These are phyloP conservation scores for Fremontodendron californicum DNA, from an alignment of 345 rosid species.

Conservation along the genomic window DNA sequence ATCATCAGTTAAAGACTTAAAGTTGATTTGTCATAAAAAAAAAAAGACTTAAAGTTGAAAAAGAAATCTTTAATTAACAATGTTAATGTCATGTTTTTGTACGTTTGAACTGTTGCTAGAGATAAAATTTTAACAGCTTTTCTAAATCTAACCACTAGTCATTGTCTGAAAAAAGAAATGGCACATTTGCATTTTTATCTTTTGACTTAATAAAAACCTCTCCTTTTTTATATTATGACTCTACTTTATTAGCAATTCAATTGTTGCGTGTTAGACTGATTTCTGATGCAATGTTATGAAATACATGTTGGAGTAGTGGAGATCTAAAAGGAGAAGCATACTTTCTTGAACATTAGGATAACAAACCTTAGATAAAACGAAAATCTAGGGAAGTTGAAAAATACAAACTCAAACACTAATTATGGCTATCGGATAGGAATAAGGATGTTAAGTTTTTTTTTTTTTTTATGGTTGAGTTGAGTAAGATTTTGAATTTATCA, in stretches of 20 bases:
- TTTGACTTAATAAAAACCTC: neutral
- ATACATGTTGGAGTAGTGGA: neutral
- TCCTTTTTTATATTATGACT: neutral
- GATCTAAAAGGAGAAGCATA: neutral
- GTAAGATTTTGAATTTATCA: no score
- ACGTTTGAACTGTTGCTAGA: neutral
- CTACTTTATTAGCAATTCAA: neutral
- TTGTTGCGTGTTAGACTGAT: constrained; percentile 3
- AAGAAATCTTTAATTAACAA: neutral
- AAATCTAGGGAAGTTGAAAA: neutral
- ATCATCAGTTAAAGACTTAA: no score
- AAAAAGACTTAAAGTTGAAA: no score
- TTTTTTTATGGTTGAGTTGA: no score
- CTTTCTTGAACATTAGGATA: neutral
- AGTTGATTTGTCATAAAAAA: neutral
- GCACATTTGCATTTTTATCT: neutral
- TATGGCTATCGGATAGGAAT: no score
- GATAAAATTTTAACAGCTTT: neutral
- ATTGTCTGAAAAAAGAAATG: neutral
- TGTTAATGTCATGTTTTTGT: neutral
- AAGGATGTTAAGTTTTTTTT: no score
- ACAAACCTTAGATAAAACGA: neutral
- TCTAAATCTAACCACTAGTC: neutral
- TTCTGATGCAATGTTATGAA: neutral
- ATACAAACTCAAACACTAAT: neutral